Conservation (phyloP, 352 stramenopile genomes). For the Phytophthora cajani region DNA sequence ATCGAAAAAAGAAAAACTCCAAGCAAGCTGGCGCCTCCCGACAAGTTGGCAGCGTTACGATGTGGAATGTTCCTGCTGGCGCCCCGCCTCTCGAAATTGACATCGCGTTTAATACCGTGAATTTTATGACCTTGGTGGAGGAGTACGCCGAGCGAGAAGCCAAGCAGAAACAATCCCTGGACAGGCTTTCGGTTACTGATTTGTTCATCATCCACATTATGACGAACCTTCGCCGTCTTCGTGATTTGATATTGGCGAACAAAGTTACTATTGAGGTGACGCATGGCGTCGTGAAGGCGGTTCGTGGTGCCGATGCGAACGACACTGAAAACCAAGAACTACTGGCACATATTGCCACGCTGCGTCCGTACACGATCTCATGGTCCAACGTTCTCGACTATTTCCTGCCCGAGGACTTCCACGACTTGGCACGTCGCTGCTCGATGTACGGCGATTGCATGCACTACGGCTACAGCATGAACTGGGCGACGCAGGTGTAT, state of each 20-base stretch:
- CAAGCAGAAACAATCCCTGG: conserved; percentile 3
- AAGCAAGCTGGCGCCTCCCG: not conserved
- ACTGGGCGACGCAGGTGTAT: conserved; percentile 30
- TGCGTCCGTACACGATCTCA: conserved; percentile 34
- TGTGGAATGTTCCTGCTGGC: conserved; percentile 13
- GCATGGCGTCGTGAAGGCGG: conserved; percentile 18
- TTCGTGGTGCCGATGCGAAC: conserved; percentile 1
- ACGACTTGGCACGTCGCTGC: conserved; percentile 24
- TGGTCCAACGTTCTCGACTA: conserved; percentile 34
- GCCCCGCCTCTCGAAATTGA: conserved; percentile 10
- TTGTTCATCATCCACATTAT: conserved; percentile 26
- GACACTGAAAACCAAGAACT: conserved; percentile 9
- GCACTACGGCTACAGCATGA: conserved; percentile 33
- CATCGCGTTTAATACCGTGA: conserved; percentile 6
- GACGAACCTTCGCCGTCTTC: conserved; percentile 18
- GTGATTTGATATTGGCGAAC: conserved; percentile 8
- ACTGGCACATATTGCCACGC: conserved; percentile 13
- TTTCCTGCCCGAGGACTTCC: conserved; percentile 28
- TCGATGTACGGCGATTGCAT: not conserved
- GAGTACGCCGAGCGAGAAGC: conserved; percentile 5
- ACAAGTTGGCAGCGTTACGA: conserved; percentile 5
- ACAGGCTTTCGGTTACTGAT: conserved; percentile 20
- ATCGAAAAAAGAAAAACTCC: conserved; percentile 4
- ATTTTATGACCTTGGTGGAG: conserved; percentile 15
- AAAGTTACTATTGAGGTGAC: conserved; percentile 20